These are phyloP conservation scores for Erodium moschatum DNA, from an alignment of 441 rosid genomes.

Conservation along the genomic window DNA sequence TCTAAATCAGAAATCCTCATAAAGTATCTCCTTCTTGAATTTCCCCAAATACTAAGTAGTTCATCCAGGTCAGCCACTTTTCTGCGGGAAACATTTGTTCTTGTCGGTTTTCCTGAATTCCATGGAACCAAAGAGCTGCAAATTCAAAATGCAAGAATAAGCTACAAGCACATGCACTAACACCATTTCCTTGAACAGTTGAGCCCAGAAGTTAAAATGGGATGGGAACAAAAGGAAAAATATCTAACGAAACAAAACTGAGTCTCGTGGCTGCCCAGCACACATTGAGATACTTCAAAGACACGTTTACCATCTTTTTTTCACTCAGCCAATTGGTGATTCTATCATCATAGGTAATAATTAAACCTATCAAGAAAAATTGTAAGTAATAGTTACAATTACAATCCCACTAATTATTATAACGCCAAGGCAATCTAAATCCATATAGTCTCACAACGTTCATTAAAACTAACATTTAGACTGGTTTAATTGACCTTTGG, in stretches of 20 bases:
- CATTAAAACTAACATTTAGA: not conserved
- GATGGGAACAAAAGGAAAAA: not conserved
- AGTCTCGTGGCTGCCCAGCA: not conserved
- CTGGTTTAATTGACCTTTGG: not conserved
- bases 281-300: not conserved
- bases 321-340: not conserved
- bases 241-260: not conserved
- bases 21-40: constrained; percentile 38
- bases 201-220: not conserved
- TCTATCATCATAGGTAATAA: not conserved
- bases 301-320: not conserved
- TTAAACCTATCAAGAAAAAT: not conserved
- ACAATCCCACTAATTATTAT: not conserved
- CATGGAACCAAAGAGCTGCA: constrained; percentile 48
- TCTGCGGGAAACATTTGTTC: constrained; percentile 32
- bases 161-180: constrained; percentile 4
- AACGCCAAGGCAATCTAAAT: not conserved
- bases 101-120: constrained; percentile 37
- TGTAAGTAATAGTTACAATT: not conserved
- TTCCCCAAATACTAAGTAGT: constrained; percentile 38
- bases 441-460: not conserved
- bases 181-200: constrained; percentile 7
- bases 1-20: constrained; percentile 29
- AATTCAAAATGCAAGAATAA: constrained; percentile 19
- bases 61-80: constrained; percentile 32